These are phyloP conservation scores for Exutisphaerella laricina DNA, from an alignment of 2,329 filamentous ascomycete genomes.

Conservation along the genomic window DNA sequence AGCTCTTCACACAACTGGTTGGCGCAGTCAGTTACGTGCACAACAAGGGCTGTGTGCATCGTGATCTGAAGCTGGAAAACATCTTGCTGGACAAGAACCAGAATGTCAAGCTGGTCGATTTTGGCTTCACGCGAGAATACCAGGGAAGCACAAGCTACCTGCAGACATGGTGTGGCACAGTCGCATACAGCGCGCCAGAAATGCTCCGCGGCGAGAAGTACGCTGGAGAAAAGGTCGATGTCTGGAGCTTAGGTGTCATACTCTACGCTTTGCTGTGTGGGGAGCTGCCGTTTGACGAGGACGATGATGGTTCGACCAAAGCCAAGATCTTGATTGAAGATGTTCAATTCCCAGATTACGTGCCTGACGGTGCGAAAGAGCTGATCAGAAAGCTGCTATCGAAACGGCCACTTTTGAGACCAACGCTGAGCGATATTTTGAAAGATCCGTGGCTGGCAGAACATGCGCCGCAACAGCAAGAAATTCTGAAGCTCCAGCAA, in stretches of 20 bases:
- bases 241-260: slow-evolving; percentile 86
- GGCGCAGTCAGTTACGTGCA: slow-evolving; percentile 95
- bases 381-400: slow-evolving; percentile 78
- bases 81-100: slow-evolving; percentile 94
- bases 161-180: slow-evolving; percentile 95
- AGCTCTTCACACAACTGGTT: slow-evolving; percentile 91
- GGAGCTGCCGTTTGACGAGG: slow-evolving; percentile 91
- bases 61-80: slow-evolving; percentile 93
- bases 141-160: slow-evolving; percentile 90
- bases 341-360: slow-evolving; percentile 73
- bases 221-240: slow-evolving; percentile 94
- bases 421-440: slow-evolving; percentile 76
- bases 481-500: slow-evolving; percentile 76
- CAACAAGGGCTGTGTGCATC: slow-evolving; percentile 89
- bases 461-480: slow-evolving; percentile 79
- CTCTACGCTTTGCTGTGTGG: slow-evolving; percentile 76
- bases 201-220: slow-evolving; percentile 99
- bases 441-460: slow-evolving; percentile 83
- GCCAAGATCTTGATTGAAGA: slow-evolving; percentile 78
- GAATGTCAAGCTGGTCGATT: slow-evolving; percentile 96
- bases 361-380: slow-evolving; percentile 70
- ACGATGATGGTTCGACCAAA: slow-evolving; percentile 87
- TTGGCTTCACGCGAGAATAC: slow-evolving; percentile 96
- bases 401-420: slow-evolving; percentile 79
- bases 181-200: slow-evolving; percentile 96